Conservation (phyloP, 176 grass and related monocot species). For the Musa beccarii region DNA sequence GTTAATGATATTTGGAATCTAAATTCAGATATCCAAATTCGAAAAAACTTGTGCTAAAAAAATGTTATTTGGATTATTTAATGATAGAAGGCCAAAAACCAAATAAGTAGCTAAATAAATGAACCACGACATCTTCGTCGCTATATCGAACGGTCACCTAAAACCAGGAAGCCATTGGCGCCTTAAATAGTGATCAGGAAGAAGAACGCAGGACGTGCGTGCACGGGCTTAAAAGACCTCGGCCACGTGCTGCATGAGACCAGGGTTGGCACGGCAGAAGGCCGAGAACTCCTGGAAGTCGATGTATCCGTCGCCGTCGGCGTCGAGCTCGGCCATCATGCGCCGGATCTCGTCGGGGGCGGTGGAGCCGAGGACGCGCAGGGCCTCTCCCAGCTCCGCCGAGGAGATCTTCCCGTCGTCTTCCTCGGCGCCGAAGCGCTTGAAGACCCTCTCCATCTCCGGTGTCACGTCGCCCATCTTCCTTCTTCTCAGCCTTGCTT, state of each 20-base stretch:
- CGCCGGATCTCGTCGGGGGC: constrained; percentile 7
- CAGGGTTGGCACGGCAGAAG: constrained; percentile 10
- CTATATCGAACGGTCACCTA: too few species aligned
- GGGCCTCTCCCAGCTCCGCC: constrained; percentile 15
- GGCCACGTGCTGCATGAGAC: constrained; percentile 9
- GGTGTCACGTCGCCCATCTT: neutral
- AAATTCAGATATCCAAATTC: too few species aligned
- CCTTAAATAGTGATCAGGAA: too few species aligned
- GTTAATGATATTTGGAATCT: too few species aligned
- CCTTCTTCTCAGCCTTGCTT: too few species aligned
- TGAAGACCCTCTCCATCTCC: constrained; percentile 12
- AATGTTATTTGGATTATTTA: too few species aligned
- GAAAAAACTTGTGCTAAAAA: too few species aligned
- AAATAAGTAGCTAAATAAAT: too few species aligned
- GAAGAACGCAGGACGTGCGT: neutral
- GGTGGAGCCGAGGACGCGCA: constrained; percentile 1
- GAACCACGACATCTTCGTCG: too few species aligned
- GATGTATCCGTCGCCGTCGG: constrained; percentile 15
- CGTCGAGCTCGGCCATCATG: constrained; percentile 9
- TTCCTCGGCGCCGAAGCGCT: neutral
- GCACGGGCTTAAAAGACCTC: neutral
- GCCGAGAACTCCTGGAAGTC: constrained; percentile 12
- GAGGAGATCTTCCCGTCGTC: constrained; percentile 7
- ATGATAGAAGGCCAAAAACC: too few species aligned
- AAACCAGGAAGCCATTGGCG: too few species aligned